phyloP scores from a whole-genome alignment of 345 rosid genomes.

The Pistacia atlantica region DNA sequence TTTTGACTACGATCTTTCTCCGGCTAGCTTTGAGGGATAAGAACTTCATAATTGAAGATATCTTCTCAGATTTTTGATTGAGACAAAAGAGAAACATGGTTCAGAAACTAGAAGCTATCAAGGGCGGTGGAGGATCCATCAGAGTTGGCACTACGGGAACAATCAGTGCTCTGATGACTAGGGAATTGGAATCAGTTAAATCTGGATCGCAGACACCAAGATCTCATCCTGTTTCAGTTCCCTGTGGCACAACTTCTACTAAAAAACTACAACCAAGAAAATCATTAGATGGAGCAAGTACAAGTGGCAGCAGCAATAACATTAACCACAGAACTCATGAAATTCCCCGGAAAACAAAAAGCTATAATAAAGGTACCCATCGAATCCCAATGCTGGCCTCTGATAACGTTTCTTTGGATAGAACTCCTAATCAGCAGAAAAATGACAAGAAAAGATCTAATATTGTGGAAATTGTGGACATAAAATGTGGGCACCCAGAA shows the following conservation, averaged over 20 bases:
- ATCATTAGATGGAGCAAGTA: constrained; percentile 79
- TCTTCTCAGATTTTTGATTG: constrained; percentile 10
- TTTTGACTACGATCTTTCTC: background rate
- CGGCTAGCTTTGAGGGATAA: constrained; percentile 10
- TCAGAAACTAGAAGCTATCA: constrained; percentile 75
- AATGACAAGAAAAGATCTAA: constrained; percentile 56
- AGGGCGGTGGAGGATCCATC: constrained; percentile 86
- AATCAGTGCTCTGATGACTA: constrained; percentile 74
- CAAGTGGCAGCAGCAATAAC: constrained; percentile 48
- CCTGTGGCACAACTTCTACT: constrained; percentile 49
- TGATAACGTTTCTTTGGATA: constrained; percentile 51
- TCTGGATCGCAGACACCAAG: constrained; percentile 48
- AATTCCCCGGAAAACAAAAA: constrained; percentile 46
- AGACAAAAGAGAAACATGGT: constrained; percentile 48
- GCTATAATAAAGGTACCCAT: constrained; percentile 41
- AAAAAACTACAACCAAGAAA: constrained; percentile 60
- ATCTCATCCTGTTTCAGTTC: constrained; percentile 51
- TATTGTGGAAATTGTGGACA: constrained; percentile 84
- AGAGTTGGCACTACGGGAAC: constrained; percentile 87
- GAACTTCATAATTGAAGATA: constrained; percentile 17
- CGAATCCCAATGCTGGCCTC: constrained; percentile 71
- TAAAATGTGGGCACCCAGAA: constrained; percentile 79
- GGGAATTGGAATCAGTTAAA: constrained; percentile 70
- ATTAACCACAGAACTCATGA: constrained; percentile 31
- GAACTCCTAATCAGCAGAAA: constrained; percentile 61